Conservation (phyloP, 768 basidiomycete species). For the Zangia roseola region DNA sequence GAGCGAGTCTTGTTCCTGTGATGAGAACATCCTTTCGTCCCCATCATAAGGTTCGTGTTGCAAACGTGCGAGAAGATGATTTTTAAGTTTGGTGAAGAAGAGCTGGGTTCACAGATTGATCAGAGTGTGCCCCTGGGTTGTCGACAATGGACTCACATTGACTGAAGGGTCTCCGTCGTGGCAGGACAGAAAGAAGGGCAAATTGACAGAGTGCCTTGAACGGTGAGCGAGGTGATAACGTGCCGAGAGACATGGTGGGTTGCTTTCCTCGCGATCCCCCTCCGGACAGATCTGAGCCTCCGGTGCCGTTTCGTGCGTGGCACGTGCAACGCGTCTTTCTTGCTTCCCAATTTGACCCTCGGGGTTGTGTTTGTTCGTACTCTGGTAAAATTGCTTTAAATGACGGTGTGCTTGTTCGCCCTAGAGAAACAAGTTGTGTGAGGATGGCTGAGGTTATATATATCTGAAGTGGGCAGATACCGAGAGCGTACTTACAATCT, state of each 20-base stretch:
- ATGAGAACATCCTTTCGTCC: neutral
- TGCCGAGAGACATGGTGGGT: neutral
- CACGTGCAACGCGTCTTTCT: neutral
- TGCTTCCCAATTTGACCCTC: neutral
- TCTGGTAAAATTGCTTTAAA: neutral
- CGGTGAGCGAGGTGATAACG: neutral
- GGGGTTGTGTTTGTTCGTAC: neutral
- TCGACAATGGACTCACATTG: neutral
- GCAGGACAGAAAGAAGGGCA: neutral
- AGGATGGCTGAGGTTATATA: no score
- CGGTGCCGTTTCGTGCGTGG: neutral
- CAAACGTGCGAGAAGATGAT: conserved; percentile 19
- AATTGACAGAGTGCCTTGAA: neutral
- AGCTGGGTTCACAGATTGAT: conserved; percentile 12
- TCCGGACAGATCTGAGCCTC: neutral
- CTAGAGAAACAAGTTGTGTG: neutral
- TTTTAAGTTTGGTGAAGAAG: conserved; percentile 19
- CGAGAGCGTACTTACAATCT: neutral
- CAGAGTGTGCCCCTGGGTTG: no score
- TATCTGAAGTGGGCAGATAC: no score
- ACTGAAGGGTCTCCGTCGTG: neutral
- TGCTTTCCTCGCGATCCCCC: no score
- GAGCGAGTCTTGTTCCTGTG: neutral
- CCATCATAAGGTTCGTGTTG: neutral
- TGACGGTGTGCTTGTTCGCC: neutral